These are phyloP conservation scores for Lachancea meyersii DNA, from an alignment of 805 yeast species.

Conservation along the genomic window DNA sequence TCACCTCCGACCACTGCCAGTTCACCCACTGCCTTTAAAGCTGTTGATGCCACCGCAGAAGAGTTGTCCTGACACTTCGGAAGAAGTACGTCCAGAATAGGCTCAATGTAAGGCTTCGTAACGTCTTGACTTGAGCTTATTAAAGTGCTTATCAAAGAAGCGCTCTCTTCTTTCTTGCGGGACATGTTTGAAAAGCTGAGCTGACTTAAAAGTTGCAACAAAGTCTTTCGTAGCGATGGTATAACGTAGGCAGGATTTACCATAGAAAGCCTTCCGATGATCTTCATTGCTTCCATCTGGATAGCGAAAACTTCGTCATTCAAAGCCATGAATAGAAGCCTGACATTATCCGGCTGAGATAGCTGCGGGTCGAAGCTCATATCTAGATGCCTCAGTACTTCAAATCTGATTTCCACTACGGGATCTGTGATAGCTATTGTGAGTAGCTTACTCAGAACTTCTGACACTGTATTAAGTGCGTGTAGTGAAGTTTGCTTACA, in stretches of 20 bases:
- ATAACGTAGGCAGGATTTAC: conserved; percentile 94
- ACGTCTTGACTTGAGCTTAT: conserved; percentile 74
- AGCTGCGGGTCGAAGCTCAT: conserved; percentile 81
- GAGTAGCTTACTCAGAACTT: conserved; percentile 72
- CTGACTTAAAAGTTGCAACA: conserved; percentile 79
- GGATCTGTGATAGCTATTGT: conserved; percentile 87
- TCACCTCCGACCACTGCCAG: conserved; percentile 84
- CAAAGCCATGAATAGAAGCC: conserved; percentile 76
- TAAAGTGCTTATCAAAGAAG: conserved; percentile 62
- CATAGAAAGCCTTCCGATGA: conserved; percentile 76
- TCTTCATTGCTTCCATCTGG: conserved; percentile 66
- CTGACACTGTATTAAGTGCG: conserved; percentile 76
- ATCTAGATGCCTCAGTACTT: conserved; percentile 67
- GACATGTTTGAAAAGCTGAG: conserved; percentile 75
- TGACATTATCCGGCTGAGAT: conserved; percentile 88
- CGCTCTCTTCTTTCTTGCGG: conserved; percentile 79
- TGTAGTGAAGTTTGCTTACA: conserved; percentile 75
- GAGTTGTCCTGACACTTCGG: conserved; percentile 68
- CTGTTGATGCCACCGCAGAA: conserved; percentile 79
- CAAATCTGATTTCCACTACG: conserved; percentile 74
- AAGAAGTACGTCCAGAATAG: conserved; percentile 77
- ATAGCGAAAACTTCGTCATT: conserved; percentile 87
- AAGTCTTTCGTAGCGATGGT: conserved; percentile 81
- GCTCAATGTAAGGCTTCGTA: conserved; percentile 86
- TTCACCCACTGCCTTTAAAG: conserved; percentile 84